A percentile compares a stretch with the other conserved stretches of the same genome.
Evolutionary conservation across 768 basidiomycete species (phyloP).

Genomic region (Russula foetens): DNA sequence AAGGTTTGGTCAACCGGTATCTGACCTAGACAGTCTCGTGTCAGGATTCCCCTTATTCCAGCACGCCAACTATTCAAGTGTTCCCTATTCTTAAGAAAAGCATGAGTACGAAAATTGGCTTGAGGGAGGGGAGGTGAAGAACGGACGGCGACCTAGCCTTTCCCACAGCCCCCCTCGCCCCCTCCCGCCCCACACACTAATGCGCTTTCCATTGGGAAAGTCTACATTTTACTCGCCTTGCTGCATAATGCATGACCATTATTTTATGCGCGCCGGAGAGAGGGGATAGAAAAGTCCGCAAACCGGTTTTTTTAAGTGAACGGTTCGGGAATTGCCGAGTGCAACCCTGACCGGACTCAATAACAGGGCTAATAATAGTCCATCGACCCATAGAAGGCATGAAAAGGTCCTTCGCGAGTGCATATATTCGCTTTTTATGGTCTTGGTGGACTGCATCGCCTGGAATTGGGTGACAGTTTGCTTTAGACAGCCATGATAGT

Average conservation of each 20-base stretch:
- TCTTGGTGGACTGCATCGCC: background rate
- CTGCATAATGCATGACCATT: background rate
- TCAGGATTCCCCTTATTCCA: background rate
- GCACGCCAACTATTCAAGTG: background rate
- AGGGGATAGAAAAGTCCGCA: background rate
- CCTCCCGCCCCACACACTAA: background rate
- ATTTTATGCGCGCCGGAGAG: background rate
- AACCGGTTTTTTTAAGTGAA: too few species aligned
- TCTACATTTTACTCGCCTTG: background rate
- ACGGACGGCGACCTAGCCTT: background rate
- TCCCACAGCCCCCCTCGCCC: background rate
- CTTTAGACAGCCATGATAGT: background rate
- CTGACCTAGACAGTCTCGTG: background rate
- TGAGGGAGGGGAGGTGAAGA: background rate
- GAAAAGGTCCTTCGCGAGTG: background rate
- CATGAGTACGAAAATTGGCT: background rate
- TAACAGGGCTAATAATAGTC: background rate
- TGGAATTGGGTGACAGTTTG: background rate
- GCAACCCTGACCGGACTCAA: background rate
- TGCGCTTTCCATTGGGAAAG: background rate
- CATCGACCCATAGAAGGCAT: background rate
- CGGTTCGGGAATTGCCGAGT: background rate
- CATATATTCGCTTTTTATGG: background rate
- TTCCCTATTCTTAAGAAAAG: background rate
- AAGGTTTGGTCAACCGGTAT: constrained; percentile 14